Evolutionary conservation across 1,284 basidiomycete genomes (phyloP).

Genomic region (Meripilus lineatus): DNA sequence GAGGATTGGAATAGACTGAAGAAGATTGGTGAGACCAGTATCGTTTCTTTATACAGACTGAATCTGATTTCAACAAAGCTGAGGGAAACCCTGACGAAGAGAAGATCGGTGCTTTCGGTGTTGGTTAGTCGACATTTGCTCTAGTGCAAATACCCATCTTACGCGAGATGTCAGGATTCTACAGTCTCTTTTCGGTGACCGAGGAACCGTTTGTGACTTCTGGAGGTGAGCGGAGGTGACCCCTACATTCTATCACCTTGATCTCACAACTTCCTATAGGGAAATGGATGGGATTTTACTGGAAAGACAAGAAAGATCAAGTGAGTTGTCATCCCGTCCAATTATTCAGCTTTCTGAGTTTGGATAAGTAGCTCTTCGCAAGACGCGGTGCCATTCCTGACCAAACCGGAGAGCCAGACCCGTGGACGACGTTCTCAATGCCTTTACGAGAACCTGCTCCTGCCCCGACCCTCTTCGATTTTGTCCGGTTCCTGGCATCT

Average conservation of each 20-base stretch:
- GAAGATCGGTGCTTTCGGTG: slow-evolving; percentile 85
- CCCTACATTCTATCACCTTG: neutral
- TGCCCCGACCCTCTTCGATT: slow-evolving; percentile 82
- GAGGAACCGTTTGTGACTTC: slow-evolving; percentile 93
- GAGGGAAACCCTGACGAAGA: slow-evolving; percentile 82
- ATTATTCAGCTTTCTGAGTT: neutral
- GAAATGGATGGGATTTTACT: slow-evolving; percentile 96
- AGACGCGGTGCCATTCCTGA: slow-evolving; percentile 66
- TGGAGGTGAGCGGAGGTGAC: slow-evolving; percentile 47
- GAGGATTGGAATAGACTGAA: slow-evolving; percentile 88
- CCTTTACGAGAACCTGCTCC: slow-evolving; percentile 78
- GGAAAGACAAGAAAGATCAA: slow-evolving; percentile 90
- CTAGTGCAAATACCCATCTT: neutral
- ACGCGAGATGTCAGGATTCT: slow-evolving; percentile 50
- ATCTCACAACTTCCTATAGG: slow-evolving; percentile 31
- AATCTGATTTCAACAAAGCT: slow-evolving; percentile 37
- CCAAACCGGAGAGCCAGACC: slow-evolving; percentile 26
- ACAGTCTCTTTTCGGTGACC: slow-evolving; percentile 79
- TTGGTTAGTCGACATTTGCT: slow-evolving; percentile 42
- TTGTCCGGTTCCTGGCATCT: slow-evolving; percentile 87
- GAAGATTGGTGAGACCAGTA: slow-evolving; percentile 64
- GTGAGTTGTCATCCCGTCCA: slow-evolving; percentile 31
- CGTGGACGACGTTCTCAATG: slow-evolving; percentile 94
- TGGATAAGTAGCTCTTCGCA: slow-evolving; percentile 70
- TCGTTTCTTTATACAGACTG: neutral